Conservation (phyloP, 2,329 filamentous ascomycete genomes). For the Alternaria longipes region DNA sequence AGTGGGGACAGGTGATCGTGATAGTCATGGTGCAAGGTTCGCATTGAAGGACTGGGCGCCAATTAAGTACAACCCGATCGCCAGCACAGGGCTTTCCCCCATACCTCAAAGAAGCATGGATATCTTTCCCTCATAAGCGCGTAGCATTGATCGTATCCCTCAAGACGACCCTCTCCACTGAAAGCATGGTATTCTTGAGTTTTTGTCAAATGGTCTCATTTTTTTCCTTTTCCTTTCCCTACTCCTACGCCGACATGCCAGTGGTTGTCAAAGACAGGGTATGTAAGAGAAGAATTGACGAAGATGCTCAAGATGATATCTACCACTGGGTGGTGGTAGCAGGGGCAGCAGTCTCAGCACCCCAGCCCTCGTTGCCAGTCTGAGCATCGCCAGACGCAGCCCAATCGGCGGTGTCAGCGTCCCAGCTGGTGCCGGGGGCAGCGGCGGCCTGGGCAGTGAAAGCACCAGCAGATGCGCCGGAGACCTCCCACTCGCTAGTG, state of each 20-base stretch:
- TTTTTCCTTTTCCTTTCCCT: conserved; percentile 40
- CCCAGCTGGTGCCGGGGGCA: conserved; percentile 69
- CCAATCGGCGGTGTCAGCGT: conserved; percentile 74
- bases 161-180: conserved; percentile 14
- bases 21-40: conserved; percentile 21
- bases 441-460: conserved; percentile 67
- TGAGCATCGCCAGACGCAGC: conserved; percentile 64
- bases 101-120: conserved; percentile 61
- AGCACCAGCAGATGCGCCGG: conserved; percentile 69
- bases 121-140: conserved; percentile 99
- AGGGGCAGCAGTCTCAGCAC: conserved; percentile 50
- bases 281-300: conserved; percentile 34
- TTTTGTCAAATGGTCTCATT: conserved; percentile 32
- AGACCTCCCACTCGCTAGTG: conserved; percentile 86
- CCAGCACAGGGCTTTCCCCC: conserved; percentile 99
- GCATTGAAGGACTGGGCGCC: conserved; percentile 67
- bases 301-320: conserved; percentile 34
- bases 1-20: background rate
- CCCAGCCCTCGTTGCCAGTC: conserved; percentile 64
- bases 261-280: conserved; percentile 46
- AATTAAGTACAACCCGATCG: conserved; percentile 84
- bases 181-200: conserved; percentile 21
- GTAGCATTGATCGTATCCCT: conserved; percentile 55
- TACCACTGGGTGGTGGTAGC: conserved; percentile 57
- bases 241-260: conserved; percentile 44